A percentile compares a stretch with the other conserved stretches of the same genome.
phyloP scores from a whole-genome alignment of 2,329 filamentous ascomycete genomes.

The Pyrenophora graminea region DNA sequence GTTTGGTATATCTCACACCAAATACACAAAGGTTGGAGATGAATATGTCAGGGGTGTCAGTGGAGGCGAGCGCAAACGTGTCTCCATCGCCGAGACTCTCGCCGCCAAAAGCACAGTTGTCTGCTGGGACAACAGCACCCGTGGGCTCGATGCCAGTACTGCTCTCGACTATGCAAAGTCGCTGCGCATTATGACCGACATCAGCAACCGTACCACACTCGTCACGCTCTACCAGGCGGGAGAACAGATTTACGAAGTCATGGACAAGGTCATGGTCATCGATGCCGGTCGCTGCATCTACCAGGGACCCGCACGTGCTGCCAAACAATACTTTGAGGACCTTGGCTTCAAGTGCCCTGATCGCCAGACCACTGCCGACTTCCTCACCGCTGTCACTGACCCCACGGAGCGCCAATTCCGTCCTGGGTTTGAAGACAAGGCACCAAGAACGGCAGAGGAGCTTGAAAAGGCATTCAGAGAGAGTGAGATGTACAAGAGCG shows the following conservation, averaged over 20 bases:
- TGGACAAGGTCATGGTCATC: conserved; percentile 49
- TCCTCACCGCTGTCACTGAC: conserved; percentile 76
- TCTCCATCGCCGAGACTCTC: conserved; percentile 73
- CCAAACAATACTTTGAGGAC: conserved; percentile 67
- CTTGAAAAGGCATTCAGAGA: conserved; percentile 69
- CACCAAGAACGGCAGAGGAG: conserved; percentile 71
- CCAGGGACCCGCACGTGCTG: conserved; percentile 64
- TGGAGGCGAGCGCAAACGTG: conserved; percentile 79
- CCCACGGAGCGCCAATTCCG: conserved; percentile 71
- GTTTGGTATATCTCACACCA: conserved; percentile 78
- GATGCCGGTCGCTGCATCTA: conserved; percentile 56
- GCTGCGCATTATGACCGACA: conserved; percentile 67
- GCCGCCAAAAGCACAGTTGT: conserved; percentile 69
- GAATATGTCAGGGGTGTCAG: conserved; percentile 73
- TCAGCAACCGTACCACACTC: conserved; percentile 63
- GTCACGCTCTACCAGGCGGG: conserved; percentile 74
- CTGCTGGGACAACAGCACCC: conserved; percentile 78
- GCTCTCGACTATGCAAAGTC: conserved; percentile 74
- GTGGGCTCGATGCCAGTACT: conserved; percentile 73
- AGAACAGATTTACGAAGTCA: conserved; percentile 45
- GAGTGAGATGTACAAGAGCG: conserved; percentile 64
- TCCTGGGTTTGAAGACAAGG: conserved; percentile 59
- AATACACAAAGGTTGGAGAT: conserved; percentile 75
- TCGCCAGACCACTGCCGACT: conserved; percentile 73
- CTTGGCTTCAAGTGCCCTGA: conserved; percentile 70